Percentiles rank a stretch among this genome's conserved stretches.
These are phyloP conservation scores for Macrolepiota albuminosa DNA, from an alignment of 768 basidiomycete species.

Conservation along the genomic window DNA sequence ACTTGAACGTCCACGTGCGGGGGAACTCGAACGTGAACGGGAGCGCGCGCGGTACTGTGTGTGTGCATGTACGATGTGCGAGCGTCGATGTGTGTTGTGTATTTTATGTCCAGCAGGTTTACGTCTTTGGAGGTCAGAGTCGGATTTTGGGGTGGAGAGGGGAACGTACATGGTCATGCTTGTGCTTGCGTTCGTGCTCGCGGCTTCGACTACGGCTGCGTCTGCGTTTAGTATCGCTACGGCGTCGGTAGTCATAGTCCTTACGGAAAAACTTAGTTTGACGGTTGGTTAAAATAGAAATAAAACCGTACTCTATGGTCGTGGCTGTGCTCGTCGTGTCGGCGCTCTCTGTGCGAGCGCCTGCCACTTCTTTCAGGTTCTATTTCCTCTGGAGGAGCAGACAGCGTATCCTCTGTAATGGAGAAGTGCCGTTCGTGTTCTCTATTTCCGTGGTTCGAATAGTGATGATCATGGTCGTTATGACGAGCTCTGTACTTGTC, in stretches of 20 bases:
- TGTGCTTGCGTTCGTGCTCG: constrained; percentile 2
- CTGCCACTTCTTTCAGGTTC: neutral
- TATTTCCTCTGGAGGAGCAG: constrained; percentile 3
- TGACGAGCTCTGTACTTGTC: neutral
- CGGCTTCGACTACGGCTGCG: neutral
- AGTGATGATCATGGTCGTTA: neutral
- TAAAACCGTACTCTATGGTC: neutral
- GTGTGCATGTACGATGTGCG: neutral
- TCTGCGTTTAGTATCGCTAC: neutral
- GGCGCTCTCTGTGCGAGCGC: neutral
- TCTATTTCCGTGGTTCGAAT: neutral
- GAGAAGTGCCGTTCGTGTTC: neutral
- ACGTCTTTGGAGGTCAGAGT: constrained; percentile 18
- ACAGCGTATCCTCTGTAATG: neutral
- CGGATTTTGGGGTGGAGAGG: neutral
- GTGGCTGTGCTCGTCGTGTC: constrained; percentile 1
- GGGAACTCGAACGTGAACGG: neutral
- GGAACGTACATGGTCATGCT: constrained; percentile 15
- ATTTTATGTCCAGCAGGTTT: neutral
- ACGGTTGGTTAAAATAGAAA: neutral
- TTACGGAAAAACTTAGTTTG: neutral
- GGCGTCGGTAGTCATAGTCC: neutral
- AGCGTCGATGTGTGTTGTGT: neutral
- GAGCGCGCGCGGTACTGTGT: constrained; percentile 9
- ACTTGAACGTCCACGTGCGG: neutral